phyloP scores from a whole-genome alignment of 2,329 filamentous ascomycete genomes.

The Cercospora janseana region DNA sequence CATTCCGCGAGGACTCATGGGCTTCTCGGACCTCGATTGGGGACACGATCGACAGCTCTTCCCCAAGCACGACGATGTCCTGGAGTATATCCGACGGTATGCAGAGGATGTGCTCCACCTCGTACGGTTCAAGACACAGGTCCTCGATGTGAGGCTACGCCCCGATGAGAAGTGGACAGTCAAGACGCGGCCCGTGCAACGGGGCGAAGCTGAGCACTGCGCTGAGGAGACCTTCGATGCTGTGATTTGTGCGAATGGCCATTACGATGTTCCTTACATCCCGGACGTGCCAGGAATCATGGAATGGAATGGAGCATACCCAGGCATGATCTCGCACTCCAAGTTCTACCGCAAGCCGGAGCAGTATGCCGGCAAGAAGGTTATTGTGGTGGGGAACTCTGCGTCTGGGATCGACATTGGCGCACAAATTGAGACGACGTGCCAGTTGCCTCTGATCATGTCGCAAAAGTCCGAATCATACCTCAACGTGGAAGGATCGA shows the following conservation, averaged over 20 bases:
- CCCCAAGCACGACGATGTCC: slow-evolving; percentile 68
- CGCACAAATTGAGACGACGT: slow-evolving; percentile 65
- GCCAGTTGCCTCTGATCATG: slow-evolving; percentile 62
- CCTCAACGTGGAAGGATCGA: slow-evolving; percentile 39
- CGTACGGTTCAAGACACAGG: slow-evolving; percentile 68
- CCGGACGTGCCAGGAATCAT: slow-evolving; percentile 44
- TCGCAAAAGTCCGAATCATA: slow-evolving; percentile 56
- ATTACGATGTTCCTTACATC: slow-evolving; percentile 49
- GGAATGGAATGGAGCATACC: slow-evolving; percentile 42
- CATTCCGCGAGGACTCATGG: slow-evolving; percentile 72
- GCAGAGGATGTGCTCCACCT: slow-evolving; percentile 64
- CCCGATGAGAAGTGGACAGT: slow-evolving; percentile 57
- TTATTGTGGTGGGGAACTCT: slow-evolving; percentile 79
- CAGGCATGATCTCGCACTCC: slow-evolving; percentile 53
- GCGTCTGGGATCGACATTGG: slow-evolving; percentile 84
- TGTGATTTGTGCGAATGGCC: slow-evolving; percentile 49
- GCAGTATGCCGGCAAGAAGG: slow-evolving; percentile 64
- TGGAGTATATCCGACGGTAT: slow-evolving; percentile 71
- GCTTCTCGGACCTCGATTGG: slow-evolving; percentile 63
- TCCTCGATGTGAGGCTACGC: slow-evolving; percentile 56
- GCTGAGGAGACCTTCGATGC: slow-evolving; percentile 54
- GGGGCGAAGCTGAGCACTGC: slow-evolving; percentile 31
- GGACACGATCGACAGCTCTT: slow-evolving; percentile 65
- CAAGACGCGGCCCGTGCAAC: slow-evolving; percentile 41
- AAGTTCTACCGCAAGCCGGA: slow-evolving; percentile 73